Conservation (phyloP, 441 rosid genomes). For the Sinapis alba region DNA sequence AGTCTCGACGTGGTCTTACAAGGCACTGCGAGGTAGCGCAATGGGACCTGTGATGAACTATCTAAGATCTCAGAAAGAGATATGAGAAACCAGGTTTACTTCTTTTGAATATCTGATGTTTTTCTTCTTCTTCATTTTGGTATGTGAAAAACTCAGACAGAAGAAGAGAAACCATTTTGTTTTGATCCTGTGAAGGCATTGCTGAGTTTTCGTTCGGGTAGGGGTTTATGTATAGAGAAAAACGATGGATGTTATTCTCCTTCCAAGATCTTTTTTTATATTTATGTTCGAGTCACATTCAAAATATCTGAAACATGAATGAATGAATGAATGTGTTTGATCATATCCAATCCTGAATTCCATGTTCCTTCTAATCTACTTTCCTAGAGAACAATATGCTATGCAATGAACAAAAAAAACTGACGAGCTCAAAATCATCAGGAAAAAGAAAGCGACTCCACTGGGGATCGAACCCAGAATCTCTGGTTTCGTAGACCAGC, state of each 20-base stretch:
- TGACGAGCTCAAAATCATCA: neutral
- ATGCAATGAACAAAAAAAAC: neutral
- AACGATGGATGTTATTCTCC: constrained; percentile 1
- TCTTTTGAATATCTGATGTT: constrained; percentile 3
- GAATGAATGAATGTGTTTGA: neutral
- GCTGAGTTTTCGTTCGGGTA: neutral
- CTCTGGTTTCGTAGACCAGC: constrained; percentile 99
- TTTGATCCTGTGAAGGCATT: constrained; percentile 21
- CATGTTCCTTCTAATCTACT: neutral
- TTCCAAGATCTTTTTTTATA: constrained; percentile 3
- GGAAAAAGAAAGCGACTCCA: constrained; percentile 52
- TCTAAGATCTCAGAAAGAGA: constrained; percentile 66
- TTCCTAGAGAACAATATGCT: neutral
- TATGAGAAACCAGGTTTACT: constrained; percentile 33
- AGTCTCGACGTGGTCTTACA: constrained; percentile 54
- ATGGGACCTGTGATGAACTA: constrained; percentile 84
- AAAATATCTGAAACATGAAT: neutral
- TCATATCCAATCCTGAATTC: neutral
- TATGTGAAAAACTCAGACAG: constrained; percentile 24
- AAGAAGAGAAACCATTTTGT: constrained; percentile 17
- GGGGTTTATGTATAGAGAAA: constrained; percentile 14
- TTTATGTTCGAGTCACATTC: neutral
- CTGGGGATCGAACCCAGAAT: constrained; percentile 98
- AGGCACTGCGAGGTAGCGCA: constrained; percentile 64
- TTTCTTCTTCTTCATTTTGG: constrained; percentile 8